Evolutionary conservation across 202 grass and related monocot species (phyloP).

Genomic region (Digitaria exilis): DNA sequence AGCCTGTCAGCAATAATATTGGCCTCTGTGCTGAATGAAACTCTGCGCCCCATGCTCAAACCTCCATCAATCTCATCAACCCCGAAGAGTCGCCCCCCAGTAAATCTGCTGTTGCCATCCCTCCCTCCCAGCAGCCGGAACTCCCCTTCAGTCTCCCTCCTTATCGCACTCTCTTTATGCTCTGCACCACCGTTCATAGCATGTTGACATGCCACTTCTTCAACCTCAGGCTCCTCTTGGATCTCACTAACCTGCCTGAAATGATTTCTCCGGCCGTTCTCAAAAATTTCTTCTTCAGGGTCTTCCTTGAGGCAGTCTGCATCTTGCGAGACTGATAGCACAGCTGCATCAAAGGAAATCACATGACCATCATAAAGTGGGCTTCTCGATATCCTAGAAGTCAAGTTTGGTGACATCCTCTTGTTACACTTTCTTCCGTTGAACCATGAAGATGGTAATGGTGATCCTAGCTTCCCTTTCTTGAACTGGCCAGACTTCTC

Average conservation of each 20-base stretch:
- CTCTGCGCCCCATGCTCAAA: conserved; percentile 74
- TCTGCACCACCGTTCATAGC: conserved; percentile 43
- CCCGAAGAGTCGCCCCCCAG: conserved; percentile 64
- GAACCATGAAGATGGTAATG: conserved; percentile 91
- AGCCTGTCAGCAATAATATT: conserved; percentile 60
- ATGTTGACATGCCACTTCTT: conserved; percentile 65
- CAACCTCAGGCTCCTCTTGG: conserved; percentile 75
- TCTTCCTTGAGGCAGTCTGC: conserved; percentile 67
- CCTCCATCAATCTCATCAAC: conserved; percentile 64
- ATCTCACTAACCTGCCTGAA: conserved; percentile 86
- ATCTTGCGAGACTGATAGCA: conserved; percentile 90
- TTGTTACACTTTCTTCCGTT: conserved; percentile 78
- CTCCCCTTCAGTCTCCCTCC: conserved; percentile 97
- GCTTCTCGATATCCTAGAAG: conserved; percentile 75
- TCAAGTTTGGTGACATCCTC: conserved; percentile 67
- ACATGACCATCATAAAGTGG: conserved; percentile 82
- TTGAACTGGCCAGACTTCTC: conserved; percentile 76
- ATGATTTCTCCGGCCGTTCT: conserved; percentile 57
- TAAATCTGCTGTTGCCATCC: conserved; percentile 74
- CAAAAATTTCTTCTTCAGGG: conserved; percentile 52
- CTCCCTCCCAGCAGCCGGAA: conserved; percentile 87
- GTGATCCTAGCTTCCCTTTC: conserved; percentile 90
- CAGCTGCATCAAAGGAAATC: conserved; percentile 95
- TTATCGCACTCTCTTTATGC: conserved; percentile 91
- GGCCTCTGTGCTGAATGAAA: conserved; percentile 88